Conservation (phyloP, 2,329 filamentous ascomycete species). For the Furcasterigmium furcatum region DNA sequence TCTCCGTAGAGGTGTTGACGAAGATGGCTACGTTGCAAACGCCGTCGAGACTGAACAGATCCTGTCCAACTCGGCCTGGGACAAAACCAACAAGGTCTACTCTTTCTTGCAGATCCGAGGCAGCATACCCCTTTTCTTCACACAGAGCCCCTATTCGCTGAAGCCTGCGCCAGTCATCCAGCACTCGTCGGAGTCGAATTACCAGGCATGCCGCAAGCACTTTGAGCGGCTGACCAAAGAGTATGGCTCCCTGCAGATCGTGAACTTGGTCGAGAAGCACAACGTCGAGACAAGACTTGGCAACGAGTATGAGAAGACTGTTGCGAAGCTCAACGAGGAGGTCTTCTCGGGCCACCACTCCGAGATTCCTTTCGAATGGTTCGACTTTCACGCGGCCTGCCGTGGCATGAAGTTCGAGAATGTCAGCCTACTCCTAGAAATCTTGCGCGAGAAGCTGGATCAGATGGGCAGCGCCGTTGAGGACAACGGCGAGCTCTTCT, state of each 20-base stretch:
- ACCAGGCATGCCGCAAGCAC: conserved; percentile 73
- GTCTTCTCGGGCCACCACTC: conserved; percentile 36
- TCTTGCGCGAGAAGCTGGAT: conserved; percentile 64
- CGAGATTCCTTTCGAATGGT: conserved; percentile 81
- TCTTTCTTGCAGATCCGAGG: conserved; percentile 87
- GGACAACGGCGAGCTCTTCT: conserved; percentile 35
- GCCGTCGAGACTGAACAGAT: conserved; percentile 95
- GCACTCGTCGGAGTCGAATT: conserved; percentile 78
- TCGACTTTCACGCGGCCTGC: conserved; percentile 91
- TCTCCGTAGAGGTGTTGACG: conserved; percentile 83
- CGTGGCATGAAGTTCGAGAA: conserved; percentile 98
- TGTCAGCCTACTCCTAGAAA: conserved; percentile 74
- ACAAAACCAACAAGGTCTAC: conserved; percentile 59
- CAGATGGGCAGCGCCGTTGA: conserved; percentile 68
- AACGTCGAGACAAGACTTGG: conserved; percentile 79
- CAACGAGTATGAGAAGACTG: conserved; percentile 68
- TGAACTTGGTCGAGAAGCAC: conserved; percentile 85
- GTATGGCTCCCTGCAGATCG: conserved; percentile 76
- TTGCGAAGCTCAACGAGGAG: conserved; percentile 63
- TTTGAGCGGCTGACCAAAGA: conserved; percentile 65
- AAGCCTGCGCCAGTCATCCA: conserved; percentile 82
- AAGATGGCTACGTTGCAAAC: conserved; percentile 85
- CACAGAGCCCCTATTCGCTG: conserved; percentile 88
- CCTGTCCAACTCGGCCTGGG: conserved; percentile 68
- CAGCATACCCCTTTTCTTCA: conserved; percentile 93